Base-by-base conservation (phyloP, 495 filamentous ascomycete genomes). In the Hyaloscypha variabilis region DNA sequence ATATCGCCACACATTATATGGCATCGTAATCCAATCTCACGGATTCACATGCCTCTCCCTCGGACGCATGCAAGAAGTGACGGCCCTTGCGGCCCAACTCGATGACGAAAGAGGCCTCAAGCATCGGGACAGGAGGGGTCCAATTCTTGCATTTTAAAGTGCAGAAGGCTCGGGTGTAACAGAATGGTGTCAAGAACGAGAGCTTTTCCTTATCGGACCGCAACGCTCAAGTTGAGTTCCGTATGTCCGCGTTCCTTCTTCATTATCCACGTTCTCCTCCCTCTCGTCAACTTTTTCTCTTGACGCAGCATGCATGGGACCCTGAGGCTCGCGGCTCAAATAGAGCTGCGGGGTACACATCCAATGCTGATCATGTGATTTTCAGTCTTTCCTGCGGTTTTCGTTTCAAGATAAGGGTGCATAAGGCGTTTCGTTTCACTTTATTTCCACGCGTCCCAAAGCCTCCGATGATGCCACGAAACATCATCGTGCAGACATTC, bases 1-100 rank as follows among this genome's bases (percentile, higher is more conserved):
- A 54, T 54, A 28, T 54, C 25, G 51, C 51, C 51, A 54, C 51
- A 28, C n/a, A n/a, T 58, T 58, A 8, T 30, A 13, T 34, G 25
- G 25, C 29, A 34, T 28, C 23, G 8, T n/a, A n/a, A 34, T 34
- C 25, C 54, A 21, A 26, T 24, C 26, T 21, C 23, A 8, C 28
- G 11, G n/a, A 58, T 58, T 28, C 28, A 30, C 26, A 29, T 14
- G 26, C 23, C 26, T 26, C 26, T 6, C 6, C 53, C 6, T 17
- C 23, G 5, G 19, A 56, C n/a, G 23, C 26, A 14, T 34, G 29
- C 51, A 6, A 28, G 29, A 30, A 34, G 54, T 34, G 29, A 58
- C 51, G 23, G 26, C 19, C 34, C 54, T 2, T 58, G 54, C 54
- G 54, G 54, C 26, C 54, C 8, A 31, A 58, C 2, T n/a, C 24